A percentile compares a stretch with the other conserved stretches of the same genome.
Evolutionary conservation across 192 early-diverging fungal species (phyloP).

Genomic region (Gamsiella multidivaricata): DNA sequence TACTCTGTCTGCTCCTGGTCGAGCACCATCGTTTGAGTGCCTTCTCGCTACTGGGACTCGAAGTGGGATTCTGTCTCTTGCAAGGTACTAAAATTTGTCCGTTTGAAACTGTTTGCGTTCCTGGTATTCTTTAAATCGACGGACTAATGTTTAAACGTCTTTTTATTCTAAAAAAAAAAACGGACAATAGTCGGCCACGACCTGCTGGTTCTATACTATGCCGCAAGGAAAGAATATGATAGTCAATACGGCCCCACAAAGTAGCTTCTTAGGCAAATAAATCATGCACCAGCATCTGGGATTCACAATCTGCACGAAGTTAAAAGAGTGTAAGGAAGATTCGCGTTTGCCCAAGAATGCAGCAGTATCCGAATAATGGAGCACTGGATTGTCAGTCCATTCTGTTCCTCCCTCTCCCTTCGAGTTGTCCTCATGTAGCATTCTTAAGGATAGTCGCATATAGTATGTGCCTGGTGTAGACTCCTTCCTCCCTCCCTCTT

Average conservation of each 20-base stretch:
- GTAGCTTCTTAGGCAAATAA: too few relatives aligned
- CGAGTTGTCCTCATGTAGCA: too few relatives aligned
- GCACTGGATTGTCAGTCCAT: too few relatives aligned
- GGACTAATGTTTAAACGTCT: not conserved
- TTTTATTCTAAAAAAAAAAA: not conserved
- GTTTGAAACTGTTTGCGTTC: not conserved
- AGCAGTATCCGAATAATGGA: too few relatives aligned
- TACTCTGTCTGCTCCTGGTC: conserved; percentile 25
- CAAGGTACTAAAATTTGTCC: conserved; percentile 22
- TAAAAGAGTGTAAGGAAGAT: too few relatives aligned
- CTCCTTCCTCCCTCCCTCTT: conserved; percentile 21
- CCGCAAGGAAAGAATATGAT: conserved; percentile 30
- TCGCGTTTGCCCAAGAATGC: too few relatives aligned
- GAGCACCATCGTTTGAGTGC: conserved; percentile 29
- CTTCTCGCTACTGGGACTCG: conserved; percentile 26
- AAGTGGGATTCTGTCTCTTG: conserved; percentile 34
- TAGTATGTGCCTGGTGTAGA: too few relatives aligned
- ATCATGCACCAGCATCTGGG: too few relatives aligned
- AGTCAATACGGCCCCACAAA: too few relatives aligned
- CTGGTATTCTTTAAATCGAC: not conserved
- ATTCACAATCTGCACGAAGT: too few relatives aligned
- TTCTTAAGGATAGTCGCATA: too few relatives aligned
- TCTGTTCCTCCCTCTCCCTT: too few relatives aligned
- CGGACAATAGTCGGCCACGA: conserved; percentile 29
- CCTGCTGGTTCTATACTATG: conserved; percentile 36